A percentile compares a stretch with the other conserved stretches of the same genome.
Conservation (phyloP, 202 grass and related monocot genomes). For the Brachypodium distachyon region DNA sequence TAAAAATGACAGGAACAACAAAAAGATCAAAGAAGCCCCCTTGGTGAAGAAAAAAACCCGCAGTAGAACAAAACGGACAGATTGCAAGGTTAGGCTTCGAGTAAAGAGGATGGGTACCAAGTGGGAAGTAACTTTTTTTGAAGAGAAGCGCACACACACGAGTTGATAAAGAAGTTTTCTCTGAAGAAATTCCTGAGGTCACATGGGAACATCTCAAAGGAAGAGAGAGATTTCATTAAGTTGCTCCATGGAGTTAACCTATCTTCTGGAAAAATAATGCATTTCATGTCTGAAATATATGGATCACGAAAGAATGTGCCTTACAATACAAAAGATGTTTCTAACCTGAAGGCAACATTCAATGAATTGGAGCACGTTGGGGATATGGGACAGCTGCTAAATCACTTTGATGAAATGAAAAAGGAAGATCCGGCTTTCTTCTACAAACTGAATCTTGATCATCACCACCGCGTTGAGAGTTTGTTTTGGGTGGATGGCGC, state of each 20-base stretch:
- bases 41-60: no score
- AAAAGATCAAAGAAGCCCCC: no score
- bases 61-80: no score
- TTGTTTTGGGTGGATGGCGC: not conserved
- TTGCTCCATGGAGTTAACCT: not conserved
- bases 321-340: not conserved
- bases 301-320: not conserved
- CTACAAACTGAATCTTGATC: not conserved
- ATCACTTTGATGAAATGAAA: not conserved
- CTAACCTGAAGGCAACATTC: no score
- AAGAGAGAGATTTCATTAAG: not conserved
- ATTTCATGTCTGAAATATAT: not conserved
- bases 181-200: not conserved
- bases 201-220: not conserved
- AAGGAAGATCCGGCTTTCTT: not conserved
- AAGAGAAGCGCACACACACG: not conserved
- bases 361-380: rapidly evolving
- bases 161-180: not conserved
- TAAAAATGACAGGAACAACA: no score
- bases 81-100: not conserved
- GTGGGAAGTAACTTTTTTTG: not conserved
- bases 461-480: not conserved
- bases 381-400: not conserved
- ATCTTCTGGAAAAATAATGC: not conserved
- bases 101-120: not conserved